These are phyloP conservation scores for Fusarium buharicum DNA, from an alignment of 2,329 filamentous ascomycete species.

Conservation along the genomic window DNA sequence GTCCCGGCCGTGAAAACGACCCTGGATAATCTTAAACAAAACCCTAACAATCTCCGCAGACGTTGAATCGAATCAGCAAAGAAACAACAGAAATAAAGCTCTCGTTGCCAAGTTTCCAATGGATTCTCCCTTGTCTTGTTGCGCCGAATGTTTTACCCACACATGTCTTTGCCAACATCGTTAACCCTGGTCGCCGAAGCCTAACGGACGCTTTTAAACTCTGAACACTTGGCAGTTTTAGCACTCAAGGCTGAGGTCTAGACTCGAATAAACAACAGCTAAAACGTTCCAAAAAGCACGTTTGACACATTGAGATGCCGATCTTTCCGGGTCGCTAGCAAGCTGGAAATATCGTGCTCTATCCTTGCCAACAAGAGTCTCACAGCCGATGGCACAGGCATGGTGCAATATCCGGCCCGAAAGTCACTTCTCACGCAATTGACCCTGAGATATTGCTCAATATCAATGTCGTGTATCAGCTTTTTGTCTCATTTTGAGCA, in stretches of 20 bases:
- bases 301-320: constrained; percentile 17
- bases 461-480: constrained; percentile 24
- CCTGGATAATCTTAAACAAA: not conserved
- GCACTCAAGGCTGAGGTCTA: constrained; percentile 30
- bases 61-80: constrained; percentile 2
- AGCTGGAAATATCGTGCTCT: constrained; percentile 4
- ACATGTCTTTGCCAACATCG: too few relatives aligned
- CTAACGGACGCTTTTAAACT: too few relatives aligned
- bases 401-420: constrained; percentile 26
- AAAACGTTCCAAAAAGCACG: not conserved
- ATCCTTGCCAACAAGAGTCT: too few relatives aligned
- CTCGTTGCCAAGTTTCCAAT: not conserved
- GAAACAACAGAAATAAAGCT: constrained; percentile 1
- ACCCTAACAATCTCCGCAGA: constrained; percentile 4
- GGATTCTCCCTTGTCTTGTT: not conserved
- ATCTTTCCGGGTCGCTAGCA: constrained; percentile 22
- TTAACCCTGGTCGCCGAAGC: too few relatives aligned
- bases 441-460: constrained; percentile 40
- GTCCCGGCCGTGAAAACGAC: not conserved
- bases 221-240: constrained; percentile 13
- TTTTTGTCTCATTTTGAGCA: constrained; percentile 9
- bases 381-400: not conserved
- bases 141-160: too few relatives aligned
- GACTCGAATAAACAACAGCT: constrained; percentile 19
- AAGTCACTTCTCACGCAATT: constrained; percentile 38